Conservation (phyloP, 306 rosid genomes). For the Cucurbita argyrosperma region DNA sequence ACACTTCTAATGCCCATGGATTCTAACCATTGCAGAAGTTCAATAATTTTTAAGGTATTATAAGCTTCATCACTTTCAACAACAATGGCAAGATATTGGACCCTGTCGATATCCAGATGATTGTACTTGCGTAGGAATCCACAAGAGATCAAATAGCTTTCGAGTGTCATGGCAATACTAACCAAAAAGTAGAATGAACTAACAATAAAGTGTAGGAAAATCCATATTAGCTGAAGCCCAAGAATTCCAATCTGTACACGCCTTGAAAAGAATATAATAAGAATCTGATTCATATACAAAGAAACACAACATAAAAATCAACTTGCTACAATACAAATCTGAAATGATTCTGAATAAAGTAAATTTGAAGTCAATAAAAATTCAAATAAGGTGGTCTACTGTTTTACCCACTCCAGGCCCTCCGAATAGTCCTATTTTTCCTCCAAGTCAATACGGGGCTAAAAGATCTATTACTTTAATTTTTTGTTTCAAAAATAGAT, state of each 20-base stretch:
- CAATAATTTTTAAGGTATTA: constrained; percentile 38
- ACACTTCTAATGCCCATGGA: constrained; percentile 50
- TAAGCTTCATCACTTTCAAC: constrained; percentile 75
- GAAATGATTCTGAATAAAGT: neutral
- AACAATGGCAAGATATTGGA: constrained; percentile 57
- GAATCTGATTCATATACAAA: constrained; percentile 5
- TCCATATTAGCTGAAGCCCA: constrained; percentile 55
- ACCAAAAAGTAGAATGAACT: constrained; percentile 25
- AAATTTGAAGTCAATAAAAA: neutral
- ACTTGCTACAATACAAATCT: neutral
- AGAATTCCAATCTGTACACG: constrained; percentile 41
- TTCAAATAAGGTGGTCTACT: neutral
- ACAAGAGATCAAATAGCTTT: constrained; percentile 52
- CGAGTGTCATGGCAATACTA: constrained; percentile 16
- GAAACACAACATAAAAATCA: neutral
- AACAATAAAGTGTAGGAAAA: constrained; percentile 39
- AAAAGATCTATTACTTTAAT: too few species aligned
- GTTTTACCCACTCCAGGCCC: too few species aligned
- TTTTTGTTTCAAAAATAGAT: too few species aligned
- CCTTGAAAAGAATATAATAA: constrained; percentile 18
- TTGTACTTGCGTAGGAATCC: constrained; percentile 42
- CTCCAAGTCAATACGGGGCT: too few species aligned
- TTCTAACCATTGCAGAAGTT: constrained; percentile 58
- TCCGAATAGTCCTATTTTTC: too few species aligned
- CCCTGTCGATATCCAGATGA: constrained; percentile 24